A percentile compares a stretch with the other conserved stretches of the same genome.
These are phyloP conservation scores for Trichoderma sp. DNA, from an alignment of 2,329 filamentous ascomycete genomes.

Conservation along the genomic window DNA sequence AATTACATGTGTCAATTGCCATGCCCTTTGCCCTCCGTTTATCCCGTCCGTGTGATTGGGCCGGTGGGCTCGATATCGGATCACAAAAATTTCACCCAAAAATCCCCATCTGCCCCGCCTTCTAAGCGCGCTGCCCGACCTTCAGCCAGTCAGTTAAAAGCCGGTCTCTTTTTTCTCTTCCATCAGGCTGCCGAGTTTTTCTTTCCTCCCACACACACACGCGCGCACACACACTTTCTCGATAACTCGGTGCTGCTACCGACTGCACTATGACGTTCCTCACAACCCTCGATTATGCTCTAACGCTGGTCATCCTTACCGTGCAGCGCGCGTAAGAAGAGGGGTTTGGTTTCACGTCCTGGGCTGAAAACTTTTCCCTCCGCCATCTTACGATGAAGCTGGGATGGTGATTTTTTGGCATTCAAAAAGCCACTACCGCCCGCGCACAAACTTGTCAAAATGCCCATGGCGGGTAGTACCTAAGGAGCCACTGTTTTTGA, in stretches of 20 bases:
- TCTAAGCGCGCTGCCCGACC: slow-evolving; percentile 14
- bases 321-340: not conserved
- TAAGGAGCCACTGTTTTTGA: not conserved
- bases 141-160: slow-evolving; percentile 8
- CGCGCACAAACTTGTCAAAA: not conserved
- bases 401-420: not conserved
- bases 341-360: not conserved
- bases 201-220: not conserved
- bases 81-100: slow-evolving; percentile 5
- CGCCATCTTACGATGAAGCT: not conserved
- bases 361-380: not conserved
- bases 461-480: not conserved
- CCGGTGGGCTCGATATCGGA: not conserved
- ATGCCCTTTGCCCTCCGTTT: not conserved
- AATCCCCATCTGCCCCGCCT: not conserved
- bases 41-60: slow-evolving; percentile 1
- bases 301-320: slow-evolving; percentile 6
- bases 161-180: not conserved
- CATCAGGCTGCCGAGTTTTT: slow-evolving; percentile 1
- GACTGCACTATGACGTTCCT: slow-evolving; percentile 17
- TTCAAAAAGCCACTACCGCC: not conserved
- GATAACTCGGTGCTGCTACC: not conserved
- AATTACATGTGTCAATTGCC: slow-evolving; percentile 2
- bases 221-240: not conserved
- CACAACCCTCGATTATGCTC: not conserved